phyloP scores from a whole-genome alignment of 2,329 filamentous ascomycete genomes.

The Aspergillus novofumigatus region DNA sequence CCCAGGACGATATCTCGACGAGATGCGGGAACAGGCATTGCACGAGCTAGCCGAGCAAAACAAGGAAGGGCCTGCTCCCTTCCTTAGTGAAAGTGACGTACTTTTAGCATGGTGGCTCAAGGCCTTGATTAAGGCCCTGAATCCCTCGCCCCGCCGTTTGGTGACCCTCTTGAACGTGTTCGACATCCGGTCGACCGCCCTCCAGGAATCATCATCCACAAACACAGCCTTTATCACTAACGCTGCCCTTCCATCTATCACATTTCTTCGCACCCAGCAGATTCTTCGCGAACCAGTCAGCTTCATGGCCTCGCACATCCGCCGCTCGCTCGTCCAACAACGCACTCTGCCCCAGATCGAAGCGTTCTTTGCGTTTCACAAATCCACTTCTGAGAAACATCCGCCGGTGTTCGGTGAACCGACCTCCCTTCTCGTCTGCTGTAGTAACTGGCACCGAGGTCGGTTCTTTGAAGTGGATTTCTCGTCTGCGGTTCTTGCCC shows the following conservation, averaged over 20 bases:
- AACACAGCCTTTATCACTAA: conserved; percentile 22
- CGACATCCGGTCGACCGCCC: conserved; percentile 28
- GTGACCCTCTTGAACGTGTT: conserved; percentile 38
- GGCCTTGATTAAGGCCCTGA: conserved; percentile 14
- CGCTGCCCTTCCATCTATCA: background rate
- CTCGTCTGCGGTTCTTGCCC: conserved; percentile 17
- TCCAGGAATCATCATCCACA: conserved; percentile 24
- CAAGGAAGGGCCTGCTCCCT: conserved; percentile 20
- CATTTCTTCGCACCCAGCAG: conserved; percentile 1
- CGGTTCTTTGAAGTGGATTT: conserved; percentile 40
- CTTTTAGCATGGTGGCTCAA: conserved; percentile 41
- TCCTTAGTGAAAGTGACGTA: conserved; percentile 46
- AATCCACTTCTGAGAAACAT: conserved; percentile 4
- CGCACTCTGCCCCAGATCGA: conserved; percentile 10
- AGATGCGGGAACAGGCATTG: conserved; percentile 22
- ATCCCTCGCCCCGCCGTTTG: conserved; percentile 20
- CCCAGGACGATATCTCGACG: conserved; percentile 27
- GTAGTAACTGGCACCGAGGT: conserved; percentile 40
- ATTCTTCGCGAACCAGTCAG: conserved; percentile 9
- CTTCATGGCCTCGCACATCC: conserved; percentile 7
- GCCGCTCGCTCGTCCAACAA: conserved; percentile 7
- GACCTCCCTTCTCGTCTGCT: conserved; percentile 29
- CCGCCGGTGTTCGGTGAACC: conserved; percentile 31
- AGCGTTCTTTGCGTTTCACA: background rate
- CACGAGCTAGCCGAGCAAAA: conserved; percentile 7